Evolutionary conservation across 805 yeast species (phyloP), one percentile per base, ranked within the genome.

Genomic region (Pichia rugopelliculosa): DNA sequence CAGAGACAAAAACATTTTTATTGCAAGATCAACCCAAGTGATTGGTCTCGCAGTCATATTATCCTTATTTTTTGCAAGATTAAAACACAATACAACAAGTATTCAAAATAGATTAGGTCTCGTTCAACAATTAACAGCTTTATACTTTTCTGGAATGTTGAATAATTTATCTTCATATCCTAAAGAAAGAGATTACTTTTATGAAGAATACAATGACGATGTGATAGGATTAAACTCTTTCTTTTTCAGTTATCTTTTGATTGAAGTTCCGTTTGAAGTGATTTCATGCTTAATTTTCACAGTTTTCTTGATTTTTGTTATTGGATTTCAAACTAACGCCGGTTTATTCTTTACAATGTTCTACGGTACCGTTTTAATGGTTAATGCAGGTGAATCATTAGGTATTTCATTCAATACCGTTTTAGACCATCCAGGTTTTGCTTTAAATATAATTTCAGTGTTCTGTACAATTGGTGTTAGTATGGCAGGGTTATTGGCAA

Each of bases 401-500:
- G 96, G 96, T 0, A 84, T 88, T 7, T 73, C 85, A 43, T 84
- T 88, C 49, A 87, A 86, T 58, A 81, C 90, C 4, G 55, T 84
- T 0, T 82, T 88, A 57, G 66, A 70, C 42, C 88, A 87, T 56
- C 75, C 87, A 27, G 96, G 96, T 0, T 77, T 87, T 57, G 95
- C 93, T 0, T 80, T 86, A 17, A 86, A 84, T 59, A 65, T 85
- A 3, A 79, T 88, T 33, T 76, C 90, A 0, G 73, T 80, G 9
- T 60, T 84, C 25, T 67, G 85, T 45, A 77, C 87, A 2, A 66
- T 87, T 43, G 93, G 91, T 6, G 77, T 84, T 6, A 78, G 84
- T 55, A 84, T 88, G 93, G 85, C 87, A 1, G 96, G 96, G 4
- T 69, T 89, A 11, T 73, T 88, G 80, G 84, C 96, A 0, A 68